Conservation (phyloP, 1,139 yeast species). For the Scheffersomyces quercinus region DNA sequence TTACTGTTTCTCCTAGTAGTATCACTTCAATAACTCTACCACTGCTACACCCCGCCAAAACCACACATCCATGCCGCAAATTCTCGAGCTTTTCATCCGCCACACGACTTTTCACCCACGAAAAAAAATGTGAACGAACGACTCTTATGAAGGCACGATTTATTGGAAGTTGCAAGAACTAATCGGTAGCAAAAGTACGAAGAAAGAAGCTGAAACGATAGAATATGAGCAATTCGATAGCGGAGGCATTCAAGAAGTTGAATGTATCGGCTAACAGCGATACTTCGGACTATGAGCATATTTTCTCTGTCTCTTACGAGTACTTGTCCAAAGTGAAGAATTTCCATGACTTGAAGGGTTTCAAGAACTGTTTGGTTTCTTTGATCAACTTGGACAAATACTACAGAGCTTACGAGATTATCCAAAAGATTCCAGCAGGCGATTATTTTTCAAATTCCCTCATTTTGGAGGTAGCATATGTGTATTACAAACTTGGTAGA, state of each 20-base stretch:
- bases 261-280: slow-evolving; percentile 25
- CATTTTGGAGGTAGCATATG: slow-evolving; percentile 63
- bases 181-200: neutral
- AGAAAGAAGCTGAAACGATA: neutral
- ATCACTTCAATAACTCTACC: too few relatives aligned
- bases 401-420: slow-evolving; percentile 51
- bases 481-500: slow-evolving; percentile 65
- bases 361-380: slow-evolving; percentile 65
- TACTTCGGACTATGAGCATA: slow-evolving; percentile 36
- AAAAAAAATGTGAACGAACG: neutral
- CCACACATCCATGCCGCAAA: neutral
- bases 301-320: slow-evolving; percentile 45
- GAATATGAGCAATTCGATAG: slow-evolving; percentile 41
- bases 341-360: slow-evolving; percentile 50
- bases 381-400: slow-evolving; percentile 74
- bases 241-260: slow-evolving; percentile 45
- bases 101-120: neutral
- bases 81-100: neutral
- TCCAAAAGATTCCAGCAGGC: slow-evolving; percentile 41
- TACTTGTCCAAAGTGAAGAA: slow-evolving; percentile 42
- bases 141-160: neutral
- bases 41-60: too few relatives aligned
- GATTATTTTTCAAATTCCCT: slow-evolving; percentile 33
- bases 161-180: too few relatives aligned
- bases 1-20: too few relatives aligned